These are phyloP conservation scores for Cucumis hystrix DNA, from an alignment of 306 rosid genomes.

Conservation along the genomic window DNA sequence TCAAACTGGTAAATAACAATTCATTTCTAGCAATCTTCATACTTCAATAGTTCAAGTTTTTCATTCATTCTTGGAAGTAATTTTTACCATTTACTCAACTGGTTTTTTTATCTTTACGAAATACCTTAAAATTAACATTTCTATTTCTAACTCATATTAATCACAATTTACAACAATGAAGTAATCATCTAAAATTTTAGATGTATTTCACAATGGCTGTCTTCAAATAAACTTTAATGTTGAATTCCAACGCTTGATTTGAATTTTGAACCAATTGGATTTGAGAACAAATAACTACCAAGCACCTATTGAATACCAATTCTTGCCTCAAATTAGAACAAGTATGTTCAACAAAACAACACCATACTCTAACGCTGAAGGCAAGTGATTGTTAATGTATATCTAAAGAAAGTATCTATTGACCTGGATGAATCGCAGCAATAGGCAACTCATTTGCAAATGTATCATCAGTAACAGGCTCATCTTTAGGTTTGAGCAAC, in stretches of 20 bases:
- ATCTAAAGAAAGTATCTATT: background rate
- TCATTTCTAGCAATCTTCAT: background rate
- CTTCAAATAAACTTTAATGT: background rate
- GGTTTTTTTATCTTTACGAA: background rate
- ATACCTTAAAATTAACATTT: background rate
- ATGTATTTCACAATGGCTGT: background rate
- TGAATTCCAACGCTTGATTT: background rate
- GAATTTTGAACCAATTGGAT: background rate
- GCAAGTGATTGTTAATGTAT: background rate
- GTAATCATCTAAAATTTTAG: background rate
- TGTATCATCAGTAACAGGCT: constrained; percentile 47
- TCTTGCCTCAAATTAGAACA: background rate
- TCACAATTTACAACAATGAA: background rate
- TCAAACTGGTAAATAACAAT: background rate
- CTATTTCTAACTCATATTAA: background rate
- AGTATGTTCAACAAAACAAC: background rate
- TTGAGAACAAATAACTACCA: background rate
- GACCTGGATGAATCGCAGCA: constrained; percentile 57
- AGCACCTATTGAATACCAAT: background rate
- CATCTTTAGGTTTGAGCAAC: constrained; percentile 66
- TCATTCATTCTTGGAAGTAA: background rate
- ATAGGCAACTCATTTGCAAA: constrained; percentile 29
- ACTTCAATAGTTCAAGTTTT: background rate
- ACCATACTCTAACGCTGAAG: background rate
- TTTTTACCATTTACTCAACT: background rate